Percentiles rank a stretch among this genome's conserved stretches.
phyloP scores from a whole-genome alignment of 2,329 filamentous ascomycete genomes.

The Fusarium sp. region DNA sequence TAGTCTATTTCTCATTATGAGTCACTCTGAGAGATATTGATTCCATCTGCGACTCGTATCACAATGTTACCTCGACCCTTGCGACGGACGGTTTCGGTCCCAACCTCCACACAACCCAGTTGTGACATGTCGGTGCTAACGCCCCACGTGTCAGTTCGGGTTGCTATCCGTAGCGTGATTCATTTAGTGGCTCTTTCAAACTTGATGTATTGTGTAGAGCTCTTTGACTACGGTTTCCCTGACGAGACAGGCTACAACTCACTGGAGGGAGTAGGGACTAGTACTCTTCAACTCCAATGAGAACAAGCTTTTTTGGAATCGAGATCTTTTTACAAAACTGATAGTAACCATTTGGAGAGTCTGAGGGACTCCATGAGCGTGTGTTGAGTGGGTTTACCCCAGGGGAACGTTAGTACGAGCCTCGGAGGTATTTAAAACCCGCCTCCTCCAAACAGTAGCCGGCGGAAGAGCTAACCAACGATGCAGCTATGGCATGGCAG shows the following conservation, averaged over 20 bases:
- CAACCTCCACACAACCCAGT: neutral
- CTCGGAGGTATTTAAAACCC: neutral
- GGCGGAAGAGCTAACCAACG: neutral
- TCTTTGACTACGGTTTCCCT: neutral
- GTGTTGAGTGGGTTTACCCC: neutral
- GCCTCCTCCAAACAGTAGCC: neutral
- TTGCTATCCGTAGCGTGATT: neutral
- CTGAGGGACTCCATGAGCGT: neutral
- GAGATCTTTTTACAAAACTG: neutral
- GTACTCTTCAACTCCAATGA: neutral
- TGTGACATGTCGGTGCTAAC: neutral
- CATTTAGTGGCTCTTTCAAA: neutral
- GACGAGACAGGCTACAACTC: neutral
- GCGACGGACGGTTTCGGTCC: neutral
- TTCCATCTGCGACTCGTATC: neutral
- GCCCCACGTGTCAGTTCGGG: neutral
- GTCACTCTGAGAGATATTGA: neutral
- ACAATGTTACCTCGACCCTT: neutral
- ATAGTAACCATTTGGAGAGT: accelerated
- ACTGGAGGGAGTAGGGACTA: neutral
- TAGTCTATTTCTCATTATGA: neutral
- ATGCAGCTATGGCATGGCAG: neutral
- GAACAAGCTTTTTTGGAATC: too few species aligned
- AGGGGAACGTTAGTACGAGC: neutral
- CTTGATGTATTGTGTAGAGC: neutral